Base-by-base conservation (phyloP, 2,329 filamentous ascomycete genomes). In the Exophiala oligosperma region DNA sequence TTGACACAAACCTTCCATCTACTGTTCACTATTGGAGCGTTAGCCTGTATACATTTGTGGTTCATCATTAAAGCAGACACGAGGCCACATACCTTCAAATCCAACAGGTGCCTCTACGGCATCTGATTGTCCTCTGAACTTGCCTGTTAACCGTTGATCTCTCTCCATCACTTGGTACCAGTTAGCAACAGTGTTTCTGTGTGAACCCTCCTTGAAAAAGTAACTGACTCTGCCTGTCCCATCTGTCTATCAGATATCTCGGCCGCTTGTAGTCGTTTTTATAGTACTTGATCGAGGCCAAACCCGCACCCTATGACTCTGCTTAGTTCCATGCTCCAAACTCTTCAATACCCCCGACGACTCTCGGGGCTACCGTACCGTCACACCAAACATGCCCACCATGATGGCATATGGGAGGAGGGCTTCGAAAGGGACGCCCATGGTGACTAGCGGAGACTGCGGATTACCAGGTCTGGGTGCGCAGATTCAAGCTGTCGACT, bases 381-480 rank as follows among this genome's bases (percentile, higher is more conserved):
- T 67, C 29, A 67, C 59, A 40, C 63, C 63, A 52, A 67, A 67
- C 52, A 67, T 59, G 70, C 73, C 79, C 55, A 84, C 74, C 74
- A 86, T 84, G 70, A 87, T 82, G 66, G 78, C 84, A 71, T 86
- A 87, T 49, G 84, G 84, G 67, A 87, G 70, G 65, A 87, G 73
- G 65, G 84, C 81, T 76, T 88, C 85, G 72, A 87, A 87, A 46
- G 85, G 85, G 62, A 88, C 82, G 73, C 83, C 84, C 85, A 86
- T 86, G 64, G 64, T 78, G 69, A 68, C 29, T n/a, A 26, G 44
- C 14, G 21, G 51, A 43, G 41, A 9, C 21, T n/a, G 7, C 29
- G 14, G 29, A 37, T 52, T 37, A 32, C 9, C 29, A 14, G 7
- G 29, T 21, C 17, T 35, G 14, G 14, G 24, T 17, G n/a, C 12